phyloP scores from a whole-genome alignment of 208 protist genomes.

The Acanthamoeba sp. region DNA sequence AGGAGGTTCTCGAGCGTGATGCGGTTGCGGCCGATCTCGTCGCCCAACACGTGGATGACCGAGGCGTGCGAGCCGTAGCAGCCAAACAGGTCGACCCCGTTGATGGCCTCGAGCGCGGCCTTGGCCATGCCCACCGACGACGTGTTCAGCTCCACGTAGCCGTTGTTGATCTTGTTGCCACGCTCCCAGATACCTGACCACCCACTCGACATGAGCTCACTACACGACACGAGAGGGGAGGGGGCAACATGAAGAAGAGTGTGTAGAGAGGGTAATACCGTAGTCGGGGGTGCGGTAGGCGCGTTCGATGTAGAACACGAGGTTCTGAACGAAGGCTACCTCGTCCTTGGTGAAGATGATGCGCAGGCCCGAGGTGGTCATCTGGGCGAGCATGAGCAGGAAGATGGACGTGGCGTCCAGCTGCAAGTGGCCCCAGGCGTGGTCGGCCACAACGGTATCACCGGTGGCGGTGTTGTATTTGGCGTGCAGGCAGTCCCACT shows the following conservation, averaged over 20 bases:
- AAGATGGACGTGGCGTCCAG: constrained; percentile 80
- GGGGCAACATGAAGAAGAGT: too few relatives aligned
- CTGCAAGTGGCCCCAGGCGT: constrained; percentile 82
- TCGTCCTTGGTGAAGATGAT: constrained; percentile 80
- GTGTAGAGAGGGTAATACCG: too few relatives aligned
- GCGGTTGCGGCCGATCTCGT: constrained; percentile 77
- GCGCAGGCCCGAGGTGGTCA: constrained; percentile 79
- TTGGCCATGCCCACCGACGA: constrained; percentile 81
- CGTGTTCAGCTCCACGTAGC: constrained; percentile 79
- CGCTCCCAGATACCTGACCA: constrained; percentile 77
- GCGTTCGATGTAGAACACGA: constrained; percentile 82
- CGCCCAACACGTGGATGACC: constrained; percentile 79
- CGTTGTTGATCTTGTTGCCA: constrained; percentile 82
- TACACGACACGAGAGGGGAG: too few relatives aligned
- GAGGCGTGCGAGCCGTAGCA: constrained; percentile 61
- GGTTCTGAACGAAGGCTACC: constrained; percentile 80
- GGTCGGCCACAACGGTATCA: constrained; percentile 63
- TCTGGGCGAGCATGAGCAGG: constrained; percentile 80
- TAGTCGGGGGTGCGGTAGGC: constrained; percentile 83
- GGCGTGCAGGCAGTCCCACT: constrained; percentile 74
- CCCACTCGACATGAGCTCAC: too few relatives aligned
- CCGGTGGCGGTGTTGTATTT: constrained; percentile 76
- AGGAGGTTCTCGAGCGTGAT: constrained; percentile 73
- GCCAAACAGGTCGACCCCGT: constrained; percentile 80
- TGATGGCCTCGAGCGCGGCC: constrained; percentile 81